phyloP scores from a whole-genome alignment of 2,329 filamentous ascomycete genomes.

The Ophiosphaerella herpotricha region DNA sequence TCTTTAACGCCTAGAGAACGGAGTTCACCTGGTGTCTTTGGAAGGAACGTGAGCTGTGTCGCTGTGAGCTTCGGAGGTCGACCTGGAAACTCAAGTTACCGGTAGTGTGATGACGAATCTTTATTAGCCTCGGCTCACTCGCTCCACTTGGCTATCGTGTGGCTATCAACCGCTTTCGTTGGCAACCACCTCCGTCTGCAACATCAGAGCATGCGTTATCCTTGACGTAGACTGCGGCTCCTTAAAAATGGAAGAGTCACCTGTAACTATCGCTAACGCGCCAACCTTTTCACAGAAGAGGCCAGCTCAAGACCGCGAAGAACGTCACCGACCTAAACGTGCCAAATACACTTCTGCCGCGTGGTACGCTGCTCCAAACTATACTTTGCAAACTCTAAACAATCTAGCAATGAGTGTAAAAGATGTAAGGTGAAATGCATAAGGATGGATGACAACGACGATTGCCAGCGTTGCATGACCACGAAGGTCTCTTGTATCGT shows the following conservation, averaged over 20 bases:
- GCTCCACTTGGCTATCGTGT: too few relatives aligned
- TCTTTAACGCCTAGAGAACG: too few relatives aligned
- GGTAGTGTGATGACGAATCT: too few relatives aligned
- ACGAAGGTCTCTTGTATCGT: conserved; percentile 17
- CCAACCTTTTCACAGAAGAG: conserved; percentile 18
- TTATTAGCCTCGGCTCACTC: too few relatives aligned
- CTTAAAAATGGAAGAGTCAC: background rate
- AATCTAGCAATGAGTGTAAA: conserved; percentile 23
- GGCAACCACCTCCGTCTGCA: too few relatives aligned
- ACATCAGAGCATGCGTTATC: too few relatives aligned
- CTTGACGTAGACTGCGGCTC: too few relatives aligned
- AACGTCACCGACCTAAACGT: conserved; percentile 17
- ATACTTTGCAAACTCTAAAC: background rate
- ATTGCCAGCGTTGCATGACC: conserved; percentile 22
- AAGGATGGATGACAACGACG: conserved; percentile 6
- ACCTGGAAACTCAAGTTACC: too few relatives aligned
- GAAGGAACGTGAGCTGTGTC: too few relatives aligned
- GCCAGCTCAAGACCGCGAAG: conserved; percentile 10
- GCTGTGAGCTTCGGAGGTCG: too few relatives aligned
- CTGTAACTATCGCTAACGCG: background rate
- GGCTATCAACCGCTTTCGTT: too few relatives aligned
- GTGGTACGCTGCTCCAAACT: conserved; percentile 11
- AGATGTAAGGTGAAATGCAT: conserved; percentile 24
- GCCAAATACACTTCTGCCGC: conserved; percentile 26
- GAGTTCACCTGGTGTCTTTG: too few relatives aligned